phyloP scores from a whole-genome alignment of 129 eudicot species.

The Saposhnikovia divaricata region DNA sequence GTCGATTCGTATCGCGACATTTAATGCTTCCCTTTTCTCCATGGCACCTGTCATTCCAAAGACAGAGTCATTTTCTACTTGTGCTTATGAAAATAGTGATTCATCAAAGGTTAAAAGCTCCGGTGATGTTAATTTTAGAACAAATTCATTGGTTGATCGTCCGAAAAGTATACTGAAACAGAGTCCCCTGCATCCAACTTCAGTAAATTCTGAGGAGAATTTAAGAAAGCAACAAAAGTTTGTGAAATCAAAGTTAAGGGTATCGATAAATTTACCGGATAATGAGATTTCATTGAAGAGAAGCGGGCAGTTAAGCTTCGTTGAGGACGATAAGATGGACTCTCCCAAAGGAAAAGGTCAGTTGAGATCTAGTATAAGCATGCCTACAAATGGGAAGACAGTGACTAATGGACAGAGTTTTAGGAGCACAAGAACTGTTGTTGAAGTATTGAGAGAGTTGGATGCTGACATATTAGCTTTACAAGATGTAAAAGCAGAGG shows the following conservation, averaged over 20 bases:
- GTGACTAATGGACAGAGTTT: conserved; percentile 22
- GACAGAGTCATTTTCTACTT: conserved; percentile 19
- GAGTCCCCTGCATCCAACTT: conserved; percentile 63
- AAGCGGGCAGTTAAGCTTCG: conserved; percentile 48
- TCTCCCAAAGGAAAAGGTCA: conserved; percentile 48
- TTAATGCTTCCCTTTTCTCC: conserved; percentile 94
- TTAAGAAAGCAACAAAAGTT: conserved; percentile 44
- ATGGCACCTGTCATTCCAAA: conserved; percentile 85
- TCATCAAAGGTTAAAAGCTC: conserved; percentile 1
- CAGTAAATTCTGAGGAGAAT: conserved; percentile 26
- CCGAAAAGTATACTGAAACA: conserved; percentile 86
- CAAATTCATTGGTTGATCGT: conserved; percentile 49
- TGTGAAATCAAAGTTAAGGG: conserved; percentile 75
- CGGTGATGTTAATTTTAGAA: conserved; percentile 17
- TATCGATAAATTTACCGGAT: conserved; percentile 88
- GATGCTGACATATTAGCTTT: conserved; percentile 87
- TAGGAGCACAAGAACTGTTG: conserved; percentile 41
- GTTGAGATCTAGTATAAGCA: conserved; percentile 34
- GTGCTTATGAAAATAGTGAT: conserved; percentile 24
- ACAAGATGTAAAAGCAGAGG: conserved; percentile 97
- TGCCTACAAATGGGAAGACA: conserved; percentile 19
- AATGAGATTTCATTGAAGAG: conserved; percentile 73
- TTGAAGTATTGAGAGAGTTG: conserved; percentile 76
- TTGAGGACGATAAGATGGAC: conserved; percentile 21
- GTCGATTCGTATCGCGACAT: conserved; percentile 62